A percentile compares a stretch with the other conserved stretches of the same genome.
These are phyloP conservation scores for Colletotrichum eleusines DNA, from an alignment of 2,329 filamentous ascomycete genomes.

Conservation along the genomic window DNA sequence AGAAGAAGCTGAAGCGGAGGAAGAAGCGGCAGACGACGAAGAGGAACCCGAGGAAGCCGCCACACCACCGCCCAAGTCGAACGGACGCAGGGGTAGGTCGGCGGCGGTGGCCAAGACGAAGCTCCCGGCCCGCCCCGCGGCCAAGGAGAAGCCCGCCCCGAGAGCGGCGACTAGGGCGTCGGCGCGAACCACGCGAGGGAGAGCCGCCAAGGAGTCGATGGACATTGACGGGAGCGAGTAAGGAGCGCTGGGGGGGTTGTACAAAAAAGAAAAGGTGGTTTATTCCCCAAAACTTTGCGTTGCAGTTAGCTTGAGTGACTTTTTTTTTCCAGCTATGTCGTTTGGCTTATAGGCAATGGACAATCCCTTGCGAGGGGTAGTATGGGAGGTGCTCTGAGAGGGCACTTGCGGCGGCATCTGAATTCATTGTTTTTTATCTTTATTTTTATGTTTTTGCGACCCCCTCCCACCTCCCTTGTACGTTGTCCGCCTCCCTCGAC, in stretches of 20 bases:
- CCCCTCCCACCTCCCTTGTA: not conserved
- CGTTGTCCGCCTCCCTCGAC: not conserved
- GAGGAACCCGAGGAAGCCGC: constrained; percentile 31
- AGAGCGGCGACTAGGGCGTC: constrained; percentile 31
- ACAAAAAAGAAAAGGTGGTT: constrained; percentile 12
- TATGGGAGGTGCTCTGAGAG: constrained; percentile 21
- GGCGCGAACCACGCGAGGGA: constrained; percentile 43
- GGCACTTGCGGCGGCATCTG: constrained; percentile 1
- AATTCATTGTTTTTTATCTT: not conserved
- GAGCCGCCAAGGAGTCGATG: constrained; percentile 49
- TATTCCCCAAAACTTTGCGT: not conserved
- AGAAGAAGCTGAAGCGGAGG: not conserved
- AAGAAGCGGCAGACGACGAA: constrained; percentile 41
- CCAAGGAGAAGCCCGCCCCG: constrained; percentile 39
- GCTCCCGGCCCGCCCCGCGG: constrained; percentile 40
- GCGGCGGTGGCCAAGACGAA: constrained; percentile 32
- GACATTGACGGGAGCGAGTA: constrained; percentile 50
- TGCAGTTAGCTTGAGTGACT: constrained; percentile 5
- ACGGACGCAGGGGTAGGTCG: constrained; percentile 36
- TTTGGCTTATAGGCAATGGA: constrained; percentile 25
- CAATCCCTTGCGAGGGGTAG: not conserved
- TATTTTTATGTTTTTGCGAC: not conserved
- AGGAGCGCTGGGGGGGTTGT: not conserved
- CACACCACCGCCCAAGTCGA: constrained; percentile 38
- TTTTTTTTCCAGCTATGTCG: constrained; percentile 17